phyloP scores from a whole-genome alignment of 176 grass and related monocot species.

The Oryza meridionalis region DNA sequence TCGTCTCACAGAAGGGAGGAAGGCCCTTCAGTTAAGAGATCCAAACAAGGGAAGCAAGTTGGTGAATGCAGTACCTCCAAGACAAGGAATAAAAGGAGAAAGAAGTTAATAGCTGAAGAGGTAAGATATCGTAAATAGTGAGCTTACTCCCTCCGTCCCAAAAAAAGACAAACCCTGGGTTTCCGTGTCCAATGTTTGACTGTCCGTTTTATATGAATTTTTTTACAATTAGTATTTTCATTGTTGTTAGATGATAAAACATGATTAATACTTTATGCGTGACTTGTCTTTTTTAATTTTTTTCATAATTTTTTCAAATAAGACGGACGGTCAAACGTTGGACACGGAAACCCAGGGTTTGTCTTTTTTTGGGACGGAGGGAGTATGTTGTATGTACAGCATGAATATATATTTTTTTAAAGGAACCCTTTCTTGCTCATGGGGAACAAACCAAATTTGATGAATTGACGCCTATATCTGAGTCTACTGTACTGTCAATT shows the following conservation, averaged over 20 bases:
- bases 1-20: constrained; percentile 38
- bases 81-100: constrained; percentile 36
- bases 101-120: constrained; percentile 39
- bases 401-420: neutral
- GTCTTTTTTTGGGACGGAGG: no score
- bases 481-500: constrained; percentile 2
- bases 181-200: no score
- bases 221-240: no score
- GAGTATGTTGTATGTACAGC: constrained; percentile 5
- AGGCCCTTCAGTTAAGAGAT: constrained; percentile 19
- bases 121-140: constrained; percentile 32
- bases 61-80: constrained; percentile 30
- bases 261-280: no score
- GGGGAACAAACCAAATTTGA: neutral
- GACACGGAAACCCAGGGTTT: no score
- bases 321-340: no score
- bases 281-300: no score
- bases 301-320: no score
- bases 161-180: no score
- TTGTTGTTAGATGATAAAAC: no score
- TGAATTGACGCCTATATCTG: constrained; percentile 2
- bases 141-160: no score
- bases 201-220: no score
- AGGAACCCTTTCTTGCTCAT: neutral
- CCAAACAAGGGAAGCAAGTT: constrained; percentile 40